phyloP scores from a whole-genome alignment of 2,329 filamentous ascomycete genomes.

The Fusarium praegraminearum region DNA sequence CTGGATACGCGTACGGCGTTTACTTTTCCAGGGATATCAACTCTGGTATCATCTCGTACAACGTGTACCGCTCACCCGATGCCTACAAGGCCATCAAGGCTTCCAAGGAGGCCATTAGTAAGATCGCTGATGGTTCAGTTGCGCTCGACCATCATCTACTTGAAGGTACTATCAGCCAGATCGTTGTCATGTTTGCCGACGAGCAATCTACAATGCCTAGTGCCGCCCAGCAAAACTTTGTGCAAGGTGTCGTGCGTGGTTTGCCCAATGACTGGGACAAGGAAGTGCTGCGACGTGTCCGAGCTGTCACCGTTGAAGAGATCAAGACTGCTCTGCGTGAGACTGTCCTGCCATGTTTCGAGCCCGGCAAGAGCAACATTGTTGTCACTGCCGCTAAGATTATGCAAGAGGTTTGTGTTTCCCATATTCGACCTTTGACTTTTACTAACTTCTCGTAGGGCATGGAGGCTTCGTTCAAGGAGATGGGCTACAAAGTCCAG shows the following conservation, averaged over 20 bases:
- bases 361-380: conserved; percentile 82
- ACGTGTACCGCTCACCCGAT: conserved; percentile 90
- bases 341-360: conserved; percentile 83
- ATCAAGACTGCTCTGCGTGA: conserved; percentile 80
- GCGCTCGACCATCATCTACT: conserved; percentile 84
- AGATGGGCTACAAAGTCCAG: conserved; percentile 82
- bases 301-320: conserved; percentile 79
- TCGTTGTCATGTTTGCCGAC: conserved; percentile 88
- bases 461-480: conserved; percentile 79
- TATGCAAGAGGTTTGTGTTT: conserved; percentile 79
- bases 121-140: conserved; percentile 77
- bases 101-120: conserved; percentile 78
- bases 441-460: conserved; percentile 62
- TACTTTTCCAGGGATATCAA: conserved; percentile 83
- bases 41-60: conserved; percentile 83
- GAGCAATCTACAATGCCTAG: conserved; percentile 87
- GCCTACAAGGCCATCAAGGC: conserved; percentile 86
- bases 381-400: conserved; percentile 89
- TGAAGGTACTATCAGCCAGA: conserved; percentile 89
- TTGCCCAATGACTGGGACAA: conserved; percentile 83
- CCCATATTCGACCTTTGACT: no score
- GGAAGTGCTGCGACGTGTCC: conserved; percentile 80
- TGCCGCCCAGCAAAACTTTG: conserved; percentile 86
- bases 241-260: conserved; percentile 81
- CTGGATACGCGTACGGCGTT: conserved; percentile 91